Evolutionary conservation across 208 protist genomes (phyloP), one percentile per base, ranked within the genome.

Genomic region (Spongospora subterranea): DNA sequence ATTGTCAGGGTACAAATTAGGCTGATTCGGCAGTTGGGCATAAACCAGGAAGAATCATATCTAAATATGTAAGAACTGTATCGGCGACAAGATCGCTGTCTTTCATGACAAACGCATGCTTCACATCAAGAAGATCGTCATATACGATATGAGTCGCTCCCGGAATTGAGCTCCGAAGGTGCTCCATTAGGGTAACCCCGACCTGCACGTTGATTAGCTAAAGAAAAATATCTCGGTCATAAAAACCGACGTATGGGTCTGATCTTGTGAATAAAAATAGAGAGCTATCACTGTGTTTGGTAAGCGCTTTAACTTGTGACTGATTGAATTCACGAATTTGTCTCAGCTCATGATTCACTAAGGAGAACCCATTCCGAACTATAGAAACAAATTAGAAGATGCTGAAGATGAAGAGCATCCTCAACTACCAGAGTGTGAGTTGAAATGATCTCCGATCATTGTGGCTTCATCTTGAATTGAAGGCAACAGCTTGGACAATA

Each of bases 81-180:
- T 82, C 35, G 40, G 71, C 71, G 71, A 82, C 71, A 35, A 6
- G 35, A 43, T 6, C 71, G 71, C 71, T 82, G n/a, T 82, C 71
- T 43, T 35, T 82, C 35, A 82, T 6, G 17, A 82, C 71, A n/a
- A 82, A 82, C n/a, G 71, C 71, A n/a, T 82, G 71, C 35, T 43
- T 6, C 17, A 82, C 71, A 6, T 43, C 71, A 35, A 45, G 35
- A 82, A 20, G 40, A 43, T 82, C 35, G 35, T 35, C n/a, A 43
- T 40, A 82, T 13, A 82, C 6, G 35, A 45, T 13, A 43, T 82
- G 71, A 35, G 17, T 35, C 6, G 71, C 71, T 35, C 35, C n/a
- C 17, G 71, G 71, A n/a, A 82, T 43, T 20, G n/a, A 20, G n/a
- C 17, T n/a, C 40, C n/a, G 71, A 13, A 82, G 6, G n/a, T 35